Evolutionary conservation across 352 stramenopile species (phyloP).

Genomic region (Phytophthora macrochlamydospora): DNA sequence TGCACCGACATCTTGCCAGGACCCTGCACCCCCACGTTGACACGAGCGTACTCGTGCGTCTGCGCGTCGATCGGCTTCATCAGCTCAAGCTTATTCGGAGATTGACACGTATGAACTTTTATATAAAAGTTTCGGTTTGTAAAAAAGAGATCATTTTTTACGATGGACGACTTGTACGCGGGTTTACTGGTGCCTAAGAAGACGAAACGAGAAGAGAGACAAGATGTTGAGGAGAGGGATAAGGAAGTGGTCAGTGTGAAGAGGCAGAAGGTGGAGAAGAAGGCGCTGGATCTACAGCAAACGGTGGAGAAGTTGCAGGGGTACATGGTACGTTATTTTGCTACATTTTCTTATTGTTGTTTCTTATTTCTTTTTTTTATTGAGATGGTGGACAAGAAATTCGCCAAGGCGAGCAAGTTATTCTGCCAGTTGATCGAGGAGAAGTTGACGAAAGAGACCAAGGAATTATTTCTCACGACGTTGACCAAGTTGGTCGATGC

Average conservation of each 20-base stretch:
- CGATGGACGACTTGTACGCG: slow-evolving; percentile 53
- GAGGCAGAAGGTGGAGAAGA: slow-evolving; percentile 30
- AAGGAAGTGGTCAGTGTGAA: slow-evolving; percentile 16
- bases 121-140: too few relatives aligned
- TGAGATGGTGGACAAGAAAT: slow-evolving; percentile 78
- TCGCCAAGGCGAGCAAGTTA: slow-evolving; percentile 64
- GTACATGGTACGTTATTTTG: slow-evolving; percentile 54
- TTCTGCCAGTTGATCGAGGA: slow-evolving; percentile 56
- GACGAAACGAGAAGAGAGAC: slow-evolving; percentile 43
- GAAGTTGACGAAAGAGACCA: slow-evolving; percentile 41
- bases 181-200: slow-evolving; percentile 54
- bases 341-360: background rate
- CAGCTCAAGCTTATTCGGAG: too few relatives aligned
- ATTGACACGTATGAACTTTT: too few relatives aligned
- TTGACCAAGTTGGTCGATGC: slow-evolving; percentile 48
- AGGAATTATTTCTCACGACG: slow-evolving; percentile 50
- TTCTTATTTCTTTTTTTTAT: slow-evolving; percentile 2
- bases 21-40: slow-evolving; percentile 24
- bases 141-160: background rate
- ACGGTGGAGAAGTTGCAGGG: slow-evolving; percentile 63
- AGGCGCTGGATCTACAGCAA: slow-evolving; percentile 40
- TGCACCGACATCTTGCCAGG: slow-evolving; percentile 47
- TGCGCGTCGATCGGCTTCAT: slow-evolving; percentile 34
- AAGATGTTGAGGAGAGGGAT: background rate
- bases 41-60: slow-evolving; percentile 31